These are phyloP conservation scores for Penicillium paradoxum DNA, from an alignment of 495 filamentous ascomycete genomes.

Conservation along the genomic window DNA sequence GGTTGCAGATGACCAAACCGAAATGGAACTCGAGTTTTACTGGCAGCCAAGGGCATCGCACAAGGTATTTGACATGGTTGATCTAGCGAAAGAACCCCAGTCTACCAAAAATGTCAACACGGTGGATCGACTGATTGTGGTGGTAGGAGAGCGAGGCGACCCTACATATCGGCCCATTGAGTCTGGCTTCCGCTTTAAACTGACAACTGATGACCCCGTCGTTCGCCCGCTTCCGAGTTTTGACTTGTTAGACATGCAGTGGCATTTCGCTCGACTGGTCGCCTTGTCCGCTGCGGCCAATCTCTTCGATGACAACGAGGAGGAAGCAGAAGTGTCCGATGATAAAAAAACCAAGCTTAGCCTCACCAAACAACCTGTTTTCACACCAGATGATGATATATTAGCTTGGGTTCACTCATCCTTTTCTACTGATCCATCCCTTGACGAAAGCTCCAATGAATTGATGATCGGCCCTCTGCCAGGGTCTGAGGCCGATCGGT, in stretches of 20 bases:
- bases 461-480: background rate
- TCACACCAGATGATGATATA: background rate
- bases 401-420: background rate
- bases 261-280: constrained; percentile 11
- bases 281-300: constrained; percentile 6
- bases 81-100: background rate
- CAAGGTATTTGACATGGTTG: background rate
- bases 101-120: background rate
- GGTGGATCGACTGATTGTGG: constrained; percentile 1
- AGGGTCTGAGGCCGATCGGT: background rate
- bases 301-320: constrained; percentile 19
- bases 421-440: background rate
- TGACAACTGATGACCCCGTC: constrained; percentile 8
- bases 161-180: background rate
- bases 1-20: background rate
- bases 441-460: background rate
- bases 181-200: constrained; percentile 8
- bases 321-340: constrained; percentile 9
- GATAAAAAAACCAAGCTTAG: background rate
- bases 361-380: background rate
- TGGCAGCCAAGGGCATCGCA: constrained; percentile 11
- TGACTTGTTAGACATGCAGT: constrained; percentile 13
- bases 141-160: background rate
- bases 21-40: constrained; percentile 13
- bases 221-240: constrained; percentile 10